Base-by-base conservation (phyloP, 2,329 filamentous ascomycete species). In the Onygena corvina region DNA sequence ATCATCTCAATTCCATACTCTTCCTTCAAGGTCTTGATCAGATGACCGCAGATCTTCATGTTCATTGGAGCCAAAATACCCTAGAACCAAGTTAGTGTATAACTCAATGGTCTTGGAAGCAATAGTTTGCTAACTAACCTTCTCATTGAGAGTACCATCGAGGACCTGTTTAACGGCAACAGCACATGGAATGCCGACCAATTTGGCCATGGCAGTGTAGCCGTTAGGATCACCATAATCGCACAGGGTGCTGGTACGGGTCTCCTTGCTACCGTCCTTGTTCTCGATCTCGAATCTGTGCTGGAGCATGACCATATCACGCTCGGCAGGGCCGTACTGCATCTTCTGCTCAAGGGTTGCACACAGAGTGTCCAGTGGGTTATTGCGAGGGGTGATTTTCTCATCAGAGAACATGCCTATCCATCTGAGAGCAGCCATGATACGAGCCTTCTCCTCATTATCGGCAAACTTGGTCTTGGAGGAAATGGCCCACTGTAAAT, bases 281-380 rank as follows among this genome's bases (percentile, higher is more conserved):
- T 83, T 73, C 74, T 92, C 84, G 57, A 94, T 86, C 64, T 81
- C 81, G 65, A 94, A 93, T 71, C 67, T 70, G 60, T 73, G 71
- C 59, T 73, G 71, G 30, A 73, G 61, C 70, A 84, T 79, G 56
- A 92, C 84, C 57, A 93, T 73, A 67, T 94, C 88, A 52, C 88
- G 82, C 78, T 94, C 87, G 53, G 77, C 83, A 59, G 83, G 74
- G 61, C 78, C 83, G 67, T 83, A 94, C 68, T 85, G 78, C 86
- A 94, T 93, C 80, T 93, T 94, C 74, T 85, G 71, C 74, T 94
- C 87, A 25, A 94, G 77, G 2, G 81, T 84, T 27, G 86, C 86
- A 71, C 88, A 94, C 33, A 94, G 79, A n/a, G 85, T 90, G 67
- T 94, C 89, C 20, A 94, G 77, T 3, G 87, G 84, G 72, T 86